A percentile compares a stretch with the other conserved stretches of the same genome.
phyloP scores from a whole-genome alignment of 495 filamentous ascomycete genomes.

The Penicillium desertorum region DNA sequence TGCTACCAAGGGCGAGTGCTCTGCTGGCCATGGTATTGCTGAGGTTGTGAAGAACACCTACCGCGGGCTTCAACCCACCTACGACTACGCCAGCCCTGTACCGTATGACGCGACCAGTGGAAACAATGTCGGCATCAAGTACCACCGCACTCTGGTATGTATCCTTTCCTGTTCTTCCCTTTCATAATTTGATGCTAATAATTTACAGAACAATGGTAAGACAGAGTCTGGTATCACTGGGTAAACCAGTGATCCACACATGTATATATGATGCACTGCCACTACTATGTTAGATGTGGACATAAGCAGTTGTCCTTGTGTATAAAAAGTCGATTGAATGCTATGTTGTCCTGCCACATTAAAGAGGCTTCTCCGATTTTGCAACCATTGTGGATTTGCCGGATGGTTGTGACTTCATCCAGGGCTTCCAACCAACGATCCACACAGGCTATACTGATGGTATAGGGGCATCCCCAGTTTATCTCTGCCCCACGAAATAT shows the following conservation, averaged over 20 bases:
- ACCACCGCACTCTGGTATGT: conserved; percentile 23
- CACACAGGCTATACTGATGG: not conserved
- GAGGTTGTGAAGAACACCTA: conserved; percentile 45
- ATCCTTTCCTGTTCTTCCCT: not conserved
- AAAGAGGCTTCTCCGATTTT: not conserved
- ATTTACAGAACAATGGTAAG: conserved; percentile 18
- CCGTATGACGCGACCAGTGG: conserved; percentile 38
- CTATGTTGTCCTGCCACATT: not conserved
- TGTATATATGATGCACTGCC: not conserved
- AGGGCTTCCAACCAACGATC: not conserved
- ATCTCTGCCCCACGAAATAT: not conserved
- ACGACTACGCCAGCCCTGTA: conserved; percentile 47
- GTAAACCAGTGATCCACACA: conserved; percentile 4
- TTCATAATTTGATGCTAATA: not conserved
- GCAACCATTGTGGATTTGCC: not conserved
- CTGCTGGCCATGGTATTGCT: conserved; percentile 48
- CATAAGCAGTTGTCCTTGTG: not conserved
- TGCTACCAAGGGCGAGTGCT: conserved; percentile 39
- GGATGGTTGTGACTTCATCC: not conserved
- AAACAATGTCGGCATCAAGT: conserved; percentile 37
- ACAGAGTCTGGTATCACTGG: conserved; percentile 20
- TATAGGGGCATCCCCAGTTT: not conserved
- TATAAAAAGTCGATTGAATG: not conserved
- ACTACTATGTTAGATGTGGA: not conserved
- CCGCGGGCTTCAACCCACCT: conserved; percentile 31